A percentile compares a stretch with the other conserved stretches of the same genome.
Evolutionary conservation across 2,329 filamentous ascomycete species (phyloP).

Genomic region (Nakataea oryzae): DNA sequence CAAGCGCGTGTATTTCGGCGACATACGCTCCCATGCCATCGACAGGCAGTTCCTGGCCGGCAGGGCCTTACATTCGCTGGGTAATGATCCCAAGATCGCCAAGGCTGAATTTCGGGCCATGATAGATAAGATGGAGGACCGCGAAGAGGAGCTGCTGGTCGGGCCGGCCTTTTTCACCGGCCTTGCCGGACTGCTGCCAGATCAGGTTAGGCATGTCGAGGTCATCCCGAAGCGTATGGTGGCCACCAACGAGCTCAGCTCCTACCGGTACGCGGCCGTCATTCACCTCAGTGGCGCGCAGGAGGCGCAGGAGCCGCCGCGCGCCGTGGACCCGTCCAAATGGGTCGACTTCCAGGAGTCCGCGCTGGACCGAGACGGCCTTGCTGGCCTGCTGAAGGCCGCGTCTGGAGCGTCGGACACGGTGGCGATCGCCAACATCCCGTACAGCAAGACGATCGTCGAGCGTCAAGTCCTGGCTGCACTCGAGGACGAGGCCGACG

Average conservation of each 20-base stretch:
- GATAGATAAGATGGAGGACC: background rate
- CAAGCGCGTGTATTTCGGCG: background rate
- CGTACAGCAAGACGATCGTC: too few species aligned
- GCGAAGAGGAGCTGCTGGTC: background rate
- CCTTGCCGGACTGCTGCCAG: background rate
- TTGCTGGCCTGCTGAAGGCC: too few species aligned
- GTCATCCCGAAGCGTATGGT: background rate
- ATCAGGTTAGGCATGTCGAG: background rate
- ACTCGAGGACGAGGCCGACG: too few species aligned
- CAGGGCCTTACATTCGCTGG: background rate
- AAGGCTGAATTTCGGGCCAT: background rate
- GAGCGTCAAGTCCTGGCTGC: too few species aligned
- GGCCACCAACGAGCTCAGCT: background rate
- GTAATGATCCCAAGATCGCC: background rate
- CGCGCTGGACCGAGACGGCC: background rate
- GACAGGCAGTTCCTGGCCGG: background rate
- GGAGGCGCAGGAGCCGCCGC: background rate
- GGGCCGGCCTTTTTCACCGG: background rate
- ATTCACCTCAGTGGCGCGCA: background rate
- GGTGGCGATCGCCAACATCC: too few species aligned
- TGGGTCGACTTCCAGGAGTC: background rate
- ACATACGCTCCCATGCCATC: background rate
- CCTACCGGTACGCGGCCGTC: background rate
- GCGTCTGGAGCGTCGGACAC: too few species aligned
- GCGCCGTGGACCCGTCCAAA: too few species aligned